These are phyloP conservation scores for Lanzia echinophila DNA, from an alignment of 2,329 filamentous ascomycete species.

Conservation along the genomic window DNA sequence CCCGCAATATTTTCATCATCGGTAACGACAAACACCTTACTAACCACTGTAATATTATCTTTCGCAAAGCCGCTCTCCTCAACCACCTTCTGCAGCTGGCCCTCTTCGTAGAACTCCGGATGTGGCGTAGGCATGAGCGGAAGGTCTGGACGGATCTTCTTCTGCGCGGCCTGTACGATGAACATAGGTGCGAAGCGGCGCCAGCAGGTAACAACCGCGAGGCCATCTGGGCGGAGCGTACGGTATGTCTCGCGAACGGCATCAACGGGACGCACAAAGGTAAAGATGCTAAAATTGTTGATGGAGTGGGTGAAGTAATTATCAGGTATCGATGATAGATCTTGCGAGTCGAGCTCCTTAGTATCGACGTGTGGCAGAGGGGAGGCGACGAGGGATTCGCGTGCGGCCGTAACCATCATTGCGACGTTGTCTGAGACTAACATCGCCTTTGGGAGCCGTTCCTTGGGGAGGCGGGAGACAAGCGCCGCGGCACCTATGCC, in stretches of 20 bases:
- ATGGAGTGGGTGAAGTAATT: neutral
- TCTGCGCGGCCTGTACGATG: neutral
- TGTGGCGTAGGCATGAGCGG: neutral
- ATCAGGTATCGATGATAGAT: neutral
- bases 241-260: neutral
- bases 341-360: neutral
- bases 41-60: conserved; percentile 18
- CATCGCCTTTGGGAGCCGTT: conserved; percentile 24
- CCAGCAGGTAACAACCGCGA: neutral
- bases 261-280: neutral
- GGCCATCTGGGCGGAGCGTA: neutral
- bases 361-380: conserved; percentile 23
- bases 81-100: neutral
- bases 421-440: conserved; percentile 27
- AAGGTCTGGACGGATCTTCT: neutral
- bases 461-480: conserved; percentile 22
- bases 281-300: neutral
- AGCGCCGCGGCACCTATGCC: conserved; percentile 25
- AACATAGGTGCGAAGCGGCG: neutral
- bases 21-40: conserved; percentile 23
- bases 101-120: neutral
- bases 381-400: conserved; percentile 24
- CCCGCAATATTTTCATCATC: conserved; percentile 26
- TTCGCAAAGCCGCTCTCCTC: neutral
- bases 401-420: conserved; percentile 26